Evolutionary conservation across 2,329 filamentous ascomycete genomes (phyloP), one percentile per base, ranked within the genome.

Genomic region (Colletotrichum sp.): DNA sequence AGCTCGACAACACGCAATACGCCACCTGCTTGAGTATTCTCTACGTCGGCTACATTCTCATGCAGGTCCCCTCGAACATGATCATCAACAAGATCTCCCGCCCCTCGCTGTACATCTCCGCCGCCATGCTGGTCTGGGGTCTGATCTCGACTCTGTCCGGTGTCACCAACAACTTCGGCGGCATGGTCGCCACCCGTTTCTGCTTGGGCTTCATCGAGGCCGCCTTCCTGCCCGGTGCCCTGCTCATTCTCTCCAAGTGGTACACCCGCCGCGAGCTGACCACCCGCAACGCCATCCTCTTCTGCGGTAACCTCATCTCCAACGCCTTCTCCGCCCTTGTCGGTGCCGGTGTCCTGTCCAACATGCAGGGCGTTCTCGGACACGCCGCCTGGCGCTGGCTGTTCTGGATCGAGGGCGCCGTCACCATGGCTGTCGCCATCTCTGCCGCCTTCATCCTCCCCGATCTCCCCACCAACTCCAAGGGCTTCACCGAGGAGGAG

Each of bases 11-110:
- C 78, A 88, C 87, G 5, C 86, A 94, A 81, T 94, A 94, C 81
- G 89, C 92, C 73, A 93, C 92, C 5, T 92, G 90, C 72, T 84
- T 93, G 61, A 89, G 87, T 76, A 93, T 94, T 72, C 84, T 94
- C 26, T 94, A 94, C 81, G 91, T 92, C 18, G 92, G 92, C 16
- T 93, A 93, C 82, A 88, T 93, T 69, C 85, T 92, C 78, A 93
- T 92, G 90, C 91, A 93, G 84, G 87, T 91, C 5, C 90, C 89
- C 0, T 90, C 88, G 79, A 91, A 91, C 83, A 90, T 91, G 83
- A 81, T 89, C 81, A 89, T 91, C 84, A 92, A 90, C 83, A 83
- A 86, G 67, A 90, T 91, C 77, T 78, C 83, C 66, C 85, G 88
- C 2, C 89, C 89, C 0, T 89, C 87, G 3, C 81, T 90, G 26